A percentile compares a stretch with the other conserved stretches of the same genome.
These are phyloP conservation scores for Tilletiopsis washingtonensis DNA, from an alignment of 1,284 basidiomycete genomes.

Conservation along the genomic window DNA sequence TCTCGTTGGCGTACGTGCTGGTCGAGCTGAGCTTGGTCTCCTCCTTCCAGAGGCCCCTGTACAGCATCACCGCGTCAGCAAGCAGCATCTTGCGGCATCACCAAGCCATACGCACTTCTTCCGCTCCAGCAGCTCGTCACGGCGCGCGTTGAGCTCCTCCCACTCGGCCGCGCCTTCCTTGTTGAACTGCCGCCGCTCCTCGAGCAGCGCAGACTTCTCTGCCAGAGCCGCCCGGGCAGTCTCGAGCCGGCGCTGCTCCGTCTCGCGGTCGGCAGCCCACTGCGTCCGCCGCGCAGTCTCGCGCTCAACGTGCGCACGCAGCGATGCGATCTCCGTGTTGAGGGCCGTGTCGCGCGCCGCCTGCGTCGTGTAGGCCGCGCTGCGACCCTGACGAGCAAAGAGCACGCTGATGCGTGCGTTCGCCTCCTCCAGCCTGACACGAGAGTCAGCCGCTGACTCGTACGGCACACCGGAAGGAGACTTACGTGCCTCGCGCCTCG, in stretches of 20 bases:
- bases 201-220: constrained; percentile 54
- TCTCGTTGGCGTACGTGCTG: constrained; percentile 64
- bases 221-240: constrained; percentile 57
- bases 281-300: constrained; percentile 19
- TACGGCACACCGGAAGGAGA: background rate
- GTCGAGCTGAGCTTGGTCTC: constrained; percentile 66
- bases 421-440: constrained; percentile 30
- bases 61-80: background rate
- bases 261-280: constrained; percentile 11
- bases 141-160: constrained; percentile 39
- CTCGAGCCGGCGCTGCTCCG: constrained; percentile 51
- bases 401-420: constrained; percentile 33
- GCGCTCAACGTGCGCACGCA: constrained; percentile 17
- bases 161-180: constrained; percentile 20
- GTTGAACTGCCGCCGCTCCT: constrained; percentile 53
- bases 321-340: constrained; percentile 20
- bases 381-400: constrained; percentile 40
- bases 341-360: constrained; percentile 39
- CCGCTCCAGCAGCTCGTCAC: constrained; percentile 41
- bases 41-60: constrained; percentile 59
- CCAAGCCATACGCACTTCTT: constrained; percentile 29
- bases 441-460: constrained; percentile 25
- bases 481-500: constrained; percentile 10
- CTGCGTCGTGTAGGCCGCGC: constrained; percentile 32
- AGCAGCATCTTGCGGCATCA: background rate